These are phyloP conservation scores for Breynia disticha DNA, from an alignment of 441 rosid genomes.

Conservation along the genomic window DNA sequence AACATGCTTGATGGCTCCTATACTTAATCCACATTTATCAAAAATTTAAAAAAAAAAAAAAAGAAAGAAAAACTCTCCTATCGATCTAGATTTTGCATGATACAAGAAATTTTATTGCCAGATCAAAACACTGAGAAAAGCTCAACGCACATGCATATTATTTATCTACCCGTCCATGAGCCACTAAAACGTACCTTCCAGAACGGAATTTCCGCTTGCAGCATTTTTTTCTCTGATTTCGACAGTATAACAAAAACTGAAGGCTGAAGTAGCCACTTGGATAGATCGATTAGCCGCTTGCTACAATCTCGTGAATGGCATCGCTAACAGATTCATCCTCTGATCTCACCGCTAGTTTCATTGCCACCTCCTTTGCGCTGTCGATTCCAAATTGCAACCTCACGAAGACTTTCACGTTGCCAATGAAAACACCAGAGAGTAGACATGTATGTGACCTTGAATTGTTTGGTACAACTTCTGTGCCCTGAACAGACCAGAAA, in stretches of 20 bases:
- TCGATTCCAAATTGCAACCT: slow-evolving; percentile 77
- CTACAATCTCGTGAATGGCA: slow-evolving; percentile 83
- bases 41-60: neutral
- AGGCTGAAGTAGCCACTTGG: neutral
- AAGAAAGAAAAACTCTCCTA: neutral
- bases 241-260: slow-evolving; percentile 4
- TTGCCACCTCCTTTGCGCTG: slow-evolving; percentile 69
- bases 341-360: slow-evolving; percentile 83
- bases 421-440: slow-evolving; percentile 80
- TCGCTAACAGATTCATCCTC: slow-evolving; percentile 69
- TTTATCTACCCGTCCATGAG: too few relatives aligned
- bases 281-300: slow-evolving; percentile 47
- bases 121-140: neutral
- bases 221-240: slow-evolving; percentile 2
- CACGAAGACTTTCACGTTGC: slow-evolving; percentile 74
- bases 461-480: slow-evolving; percentile 71
- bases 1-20: too few relatives aligned
- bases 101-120: neutral
- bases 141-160: neutral
- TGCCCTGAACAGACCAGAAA: slow-evolving; percentile 42
- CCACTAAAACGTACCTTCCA: neutral
- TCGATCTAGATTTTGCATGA: neutral
- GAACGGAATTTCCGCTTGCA: neutral
- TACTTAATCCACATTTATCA: neutral
- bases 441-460: slow-evolving; percentile 92